Percentiles rank a stretch among this genome's conserved stretches.
Conservation (phyloP, 164 flowering plant genomes). For the Platanus orientalis region DNA sequence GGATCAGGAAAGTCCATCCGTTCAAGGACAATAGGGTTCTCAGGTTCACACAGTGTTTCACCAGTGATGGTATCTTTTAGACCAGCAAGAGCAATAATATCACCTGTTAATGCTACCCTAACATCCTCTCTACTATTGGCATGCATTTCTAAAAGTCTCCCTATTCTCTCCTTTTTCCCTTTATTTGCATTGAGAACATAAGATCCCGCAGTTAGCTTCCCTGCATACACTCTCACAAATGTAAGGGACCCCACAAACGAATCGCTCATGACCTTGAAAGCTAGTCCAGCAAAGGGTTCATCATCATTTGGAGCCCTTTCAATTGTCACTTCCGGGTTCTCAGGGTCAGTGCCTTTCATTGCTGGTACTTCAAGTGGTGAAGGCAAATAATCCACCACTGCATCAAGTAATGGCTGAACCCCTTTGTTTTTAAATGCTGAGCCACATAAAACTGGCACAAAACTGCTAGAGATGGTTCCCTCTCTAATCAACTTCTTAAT, state of each 20-base stretch:
- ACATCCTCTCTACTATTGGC: conserved; percentile 96
- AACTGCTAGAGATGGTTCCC: conserved; percentile 62
- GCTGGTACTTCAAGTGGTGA: conserved; percentile 88
- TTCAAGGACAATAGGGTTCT: conserved; percentile 79
- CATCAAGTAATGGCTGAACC: conserved; percentile 91
- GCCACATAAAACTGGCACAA: conserved; percentile 92
- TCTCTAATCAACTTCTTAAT: conserved; percentile 73
- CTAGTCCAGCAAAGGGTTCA: conserved; percentile 90
- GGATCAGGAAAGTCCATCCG: conserved; percentile 99
- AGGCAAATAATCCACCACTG: conserved; percentile 88
- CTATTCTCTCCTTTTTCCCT: conserved; percentile 91
- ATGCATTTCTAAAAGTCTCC: conserved; percentile 95
- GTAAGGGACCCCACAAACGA: conserved; percentile 91
- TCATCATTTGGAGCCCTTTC: conserved; percentile 71
- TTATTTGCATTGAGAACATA: conserved; percentile 89
- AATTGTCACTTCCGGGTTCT: conserved; percentile 58
- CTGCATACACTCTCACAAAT: conserved; percentile 84
- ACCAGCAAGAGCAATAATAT: conserved; percentile 93
- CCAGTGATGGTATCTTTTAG: conserved; percentile 93
- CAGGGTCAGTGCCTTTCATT: conserved; percentile 90
- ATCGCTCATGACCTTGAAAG: conserved; percentile 95
- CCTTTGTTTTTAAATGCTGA: conserved; percentile 97
- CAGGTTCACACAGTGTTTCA: conserved; percentile 85
- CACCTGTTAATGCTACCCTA: conserved; percentile 75
- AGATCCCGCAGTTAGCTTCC: conserved; percentile 73